Evolutionary conservation across 495 filamentous ascomycete species (phyloP), one percentile per base, ranked within the genome.

Genomic region (Penicillium psychrofluorescens): DNA sequence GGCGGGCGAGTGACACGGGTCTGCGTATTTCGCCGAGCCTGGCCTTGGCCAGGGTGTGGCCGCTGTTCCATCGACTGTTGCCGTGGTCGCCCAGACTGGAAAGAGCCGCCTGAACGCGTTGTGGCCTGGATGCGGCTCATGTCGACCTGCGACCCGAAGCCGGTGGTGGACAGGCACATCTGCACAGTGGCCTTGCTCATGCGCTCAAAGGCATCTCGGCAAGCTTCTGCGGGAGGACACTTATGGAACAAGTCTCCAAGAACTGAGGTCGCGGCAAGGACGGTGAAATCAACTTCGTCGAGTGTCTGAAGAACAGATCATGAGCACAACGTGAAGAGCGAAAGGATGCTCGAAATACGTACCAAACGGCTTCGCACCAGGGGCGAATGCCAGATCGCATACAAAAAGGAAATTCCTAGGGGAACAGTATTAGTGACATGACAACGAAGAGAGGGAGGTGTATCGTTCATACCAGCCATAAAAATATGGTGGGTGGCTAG

Each of bases 401-500:
- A 97, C 6, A 97, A 77, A 61, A 95, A 97, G 5, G 91, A 92
- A 40, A 96, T 95, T 14, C 90, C 80, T 84, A 46, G 32, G 10
- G 6, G 11, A 16, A 12, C 7, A 44, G 14, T 11, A 33, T 63
- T 29, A 63, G 43, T 35, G 38, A 32, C 4, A 12, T 35, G 12
- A 46, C 36, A 46, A 44, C 44, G 28, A 44, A 27, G 38, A 4
- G 15, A 7, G 6, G 9, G 32, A 14, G 14, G 13, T 36, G 13
- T n/a, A 28, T 22, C 43, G 28, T 13, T 52, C 67, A 55, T 72
- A 81, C 82, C 91, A 12, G 91, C 90, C 86, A 95, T 95, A 64
- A 97, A 97, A 12, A 96, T 74, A 64, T 97, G 91, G 60, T 96
- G 91, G 2, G 91, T 96, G n/a, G 91, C 88, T 38, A 97, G 66